phyloP scores from a whole-genome alignment of 75 land plant genomes.

The Sequoia sempervirens region DNA sequence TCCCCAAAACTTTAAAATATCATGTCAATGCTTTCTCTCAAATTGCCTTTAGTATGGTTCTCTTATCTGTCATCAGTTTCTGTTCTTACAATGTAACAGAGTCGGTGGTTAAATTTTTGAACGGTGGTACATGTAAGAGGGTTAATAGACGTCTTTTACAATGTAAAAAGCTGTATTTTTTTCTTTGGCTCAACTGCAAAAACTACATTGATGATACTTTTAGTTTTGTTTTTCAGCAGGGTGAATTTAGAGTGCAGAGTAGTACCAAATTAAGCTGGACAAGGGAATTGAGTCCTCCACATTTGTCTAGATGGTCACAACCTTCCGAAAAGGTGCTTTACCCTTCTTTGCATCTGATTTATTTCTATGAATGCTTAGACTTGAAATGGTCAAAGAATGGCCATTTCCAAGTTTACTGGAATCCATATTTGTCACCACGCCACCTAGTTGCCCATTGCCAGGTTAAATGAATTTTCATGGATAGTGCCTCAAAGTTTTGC shows the following conservation, averaged over 20 bases:
- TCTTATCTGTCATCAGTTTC: background rate
- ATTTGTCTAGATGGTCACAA: conserved; percentile 4
- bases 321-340: conserved; percentile 9
- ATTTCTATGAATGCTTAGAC: background rate
- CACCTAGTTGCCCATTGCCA: conserved; percentile 6
- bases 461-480: conserved; percentile 11
- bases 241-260: conserved; percentile 10
- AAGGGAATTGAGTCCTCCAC: background rate
- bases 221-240: conserved; percentile 6
- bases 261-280: conserved; percentile 1
- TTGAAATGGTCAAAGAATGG: background rate
- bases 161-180: background rate
- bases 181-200: background rate
- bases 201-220: conserved; percentile 4
- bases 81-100: background rate
- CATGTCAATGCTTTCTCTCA: background rate
- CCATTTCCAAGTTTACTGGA: conserved; percentile 3
- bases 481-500: conserved; percentile 15
- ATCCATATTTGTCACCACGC: background rate
- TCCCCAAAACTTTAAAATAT: background rate
- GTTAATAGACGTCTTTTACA: background rate
- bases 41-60: background rate
- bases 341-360: background rate
- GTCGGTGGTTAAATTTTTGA: background rate
- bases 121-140: background rate